Percentiles rank a stretch among this genome's conserved stretches.
phyloP scores from a whole-genome alignment of 129 eudicot species.

The Chrysanthemum seticuspe region DNA sequence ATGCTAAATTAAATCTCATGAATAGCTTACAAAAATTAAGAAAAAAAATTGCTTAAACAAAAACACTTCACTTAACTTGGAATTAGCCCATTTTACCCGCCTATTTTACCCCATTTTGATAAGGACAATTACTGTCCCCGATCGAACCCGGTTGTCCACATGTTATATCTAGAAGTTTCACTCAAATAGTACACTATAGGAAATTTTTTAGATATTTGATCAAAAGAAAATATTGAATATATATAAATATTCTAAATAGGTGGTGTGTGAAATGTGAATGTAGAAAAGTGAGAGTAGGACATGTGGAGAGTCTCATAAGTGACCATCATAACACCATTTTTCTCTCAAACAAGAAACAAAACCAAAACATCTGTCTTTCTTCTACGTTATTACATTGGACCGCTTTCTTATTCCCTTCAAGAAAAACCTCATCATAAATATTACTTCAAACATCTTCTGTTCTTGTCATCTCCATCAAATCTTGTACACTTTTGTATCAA shows the following conservation, averaged over 20 bases:
- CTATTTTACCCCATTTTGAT: too few species aligned
- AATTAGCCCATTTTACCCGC: too few species aligned
- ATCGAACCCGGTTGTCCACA: too few species aligned
- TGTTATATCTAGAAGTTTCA: too few species aligned
- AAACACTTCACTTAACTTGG: too few species aligned
- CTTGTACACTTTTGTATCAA: not conserved
- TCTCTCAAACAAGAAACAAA: constrained; percentile 10
- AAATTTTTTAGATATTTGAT: not conserved
- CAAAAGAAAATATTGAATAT: not conserved
- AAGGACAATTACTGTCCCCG: too few species aligned
- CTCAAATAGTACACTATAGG: not conserved
- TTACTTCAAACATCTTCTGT: constrained; percentile 21
- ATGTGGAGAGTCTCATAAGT: constrained; percentile 30
- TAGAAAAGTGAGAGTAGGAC: constrained; percentile 17
- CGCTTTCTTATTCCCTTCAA: constrained; percentile 18
- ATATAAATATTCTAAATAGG: not conserved
- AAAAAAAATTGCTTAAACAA: too few species aligned
- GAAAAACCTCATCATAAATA: constrained; percentile 12
- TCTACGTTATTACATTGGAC: constrained; percentile 22
- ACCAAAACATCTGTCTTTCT: constrained; percentile 28
- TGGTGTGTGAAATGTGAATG: constrained; percentile 25
- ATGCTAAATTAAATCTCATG: too few species aligned
- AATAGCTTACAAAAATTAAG: too few species aligned
- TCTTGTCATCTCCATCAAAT: constrained; percentile 18
- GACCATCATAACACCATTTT: constrained; percentile 1